Evolutionary conservation across 306 rosid genomes (phyloP), one percentile per base, ranked within the genome.

Genomic region (Ziziphus jujuba): DNA sequence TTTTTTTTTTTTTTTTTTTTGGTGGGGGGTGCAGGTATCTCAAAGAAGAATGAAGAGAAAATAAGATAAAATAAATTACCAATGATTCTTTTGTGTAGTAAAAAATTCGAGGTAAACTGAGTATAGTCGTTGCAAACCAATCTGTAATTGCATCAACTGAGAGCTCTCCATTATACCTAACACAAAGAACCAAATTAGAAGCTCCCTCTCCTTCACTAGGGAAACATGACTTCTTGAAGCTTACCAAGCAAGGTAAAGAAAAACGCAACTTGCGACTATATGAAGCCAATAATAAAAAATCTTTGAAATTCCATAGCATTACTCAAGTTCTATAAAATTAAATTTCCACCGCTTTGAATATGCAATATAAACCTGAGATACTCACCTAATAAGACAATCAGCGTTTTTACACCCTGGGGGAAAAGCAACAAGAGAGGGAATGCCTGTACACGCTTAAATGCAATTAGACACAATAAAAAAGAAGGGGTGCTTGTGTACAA

Each of bases 51-150:
- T 11, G 51, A 20, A 59, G 11, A 60, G 52, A 66, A 9, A 77
- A 68, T 54, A 36, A 45, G n/a, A 17, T 19, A 65, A 10, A 48
- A 56, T 7, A 78, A 56, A 71, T 84, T 87, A 93, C 98, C 96
- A 93, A 45, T n/a, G 91, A 56, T 61, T 88, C 95, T 81, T 74
- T 86, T 40, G 95, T 65, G 86, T 86, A 83, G 89, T 93, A 90
- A 75, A 76, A 83, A 64, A 90, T 80, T 73, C 87, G 96, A 72
- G 98, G 97, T 77, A 93, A 79, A 68, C 75, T 83, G 69, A 87
- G 77, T 57, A 90, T 59, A 63, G 57, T 78, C 59, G 97, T 90
- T 66, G 91, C 84, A 88, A 92, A 86, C 97, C 98, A 92, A 83
- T 92, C 88, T 62, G 90, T 87, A 71, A 90, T 79, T 40, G 76